Percentiles rank a stretch among this genome's conserved stretches.
Conservation (phyloP, 352 stramenopile genomes). For the Phytopythium chamaehyphon region DNA sequence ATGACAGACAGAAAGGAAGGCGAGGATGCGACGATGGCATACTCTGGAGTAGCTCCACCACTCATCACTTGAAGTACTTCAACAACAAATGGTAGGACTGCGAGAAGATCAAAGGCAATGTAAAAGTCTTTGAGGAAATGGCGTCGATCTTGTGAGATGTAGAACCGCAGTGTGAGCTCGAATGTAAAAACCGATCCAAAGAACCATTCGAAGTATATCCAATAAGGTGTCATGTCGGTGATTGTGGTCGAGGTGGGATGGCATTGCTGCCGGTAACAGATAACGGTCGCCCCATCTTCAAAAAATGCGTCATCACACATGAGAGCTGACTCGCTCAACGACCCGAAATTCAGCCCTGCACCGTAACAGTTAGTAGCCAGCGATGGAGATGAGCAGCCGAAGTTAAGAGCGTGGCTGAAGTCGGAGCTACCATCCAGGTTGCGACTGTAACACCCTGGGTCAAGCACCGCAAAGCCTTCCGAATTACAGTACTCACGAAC, state of each 20-base stretch:
- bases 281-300: conserved; percentile 13
- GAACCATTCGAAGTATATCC: conserved; percentile 73
- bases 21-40: conserved; percentile 54
- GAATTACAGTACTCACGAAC: conserved; percentile 49
- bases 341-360: conserved; percentile 51
- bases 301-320: conserved; percentile 35
- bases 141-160: conserved; percentile 27
- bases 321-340: conserved; percentile 17
- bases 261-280: conserved; percentile 59
- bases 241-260: conserved; percentile 19
- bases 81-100: conserved; percentile 57
- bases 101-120: conserved; percentile 62
- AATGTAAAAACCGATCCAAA: conserved; percentile 53
- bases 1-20: conserved; percentile 66
- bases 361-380: conserved; percentile 38
- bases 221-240: conserved; percentile 64
- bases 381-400: conserved; percentile 23
- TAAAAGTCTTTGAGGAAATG: conserved; percentile 52
- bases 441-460: conserved; percentile 51
- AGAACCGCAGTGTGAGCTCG: conserved; percentile 60
- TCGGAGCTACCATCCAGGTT: conserved; percentile 20
- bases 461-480: conserved; percentile 13
- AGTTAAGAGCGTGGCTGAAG: conserved; percentile 33
- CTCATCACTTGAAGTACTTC: conserved; percentile 36
- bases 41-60: conserved; percentile 31